Conservation (phyloP, 2,329 filamentous ascomycete species). For the Lecanosticta acicola region DNA sequence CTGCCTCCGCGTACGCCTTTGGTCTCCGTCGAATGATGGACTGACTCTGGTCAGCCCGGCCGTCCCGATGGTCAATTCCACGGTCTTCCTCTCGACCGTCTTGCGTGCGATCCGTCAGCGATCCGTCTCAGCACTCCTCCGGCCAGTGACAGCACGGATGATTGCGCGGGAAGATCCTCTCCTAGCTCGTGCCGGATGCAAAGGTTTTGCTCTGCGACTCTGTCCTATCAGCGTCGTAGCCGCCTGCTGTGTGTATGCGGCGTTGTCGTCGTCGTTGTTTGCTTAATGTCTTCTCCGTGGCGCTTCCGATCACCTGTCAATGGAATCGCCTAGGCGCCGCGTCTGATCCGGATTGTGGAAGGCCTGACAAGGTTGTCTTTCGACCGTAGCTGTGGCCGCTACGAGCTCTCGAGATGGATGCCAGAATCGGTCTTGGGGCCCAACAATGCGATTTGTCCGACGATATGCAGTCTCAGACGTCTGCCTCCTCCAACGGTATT, state of each 20-base stretch:
- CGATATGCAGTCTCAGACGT: background rate
- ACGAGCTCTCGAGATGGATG: background rate
- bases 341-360: background rate
- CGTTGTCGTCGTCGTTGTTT: background rate
- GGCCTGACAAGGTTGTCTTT: background rate
- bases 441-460: background rate
- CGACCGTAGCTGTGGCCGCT: background rate
- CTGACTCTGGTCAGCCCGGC: background rate
- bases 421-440: background rate
- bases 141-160: conserved; percentile 1
- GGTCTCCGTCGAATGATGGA: too few species aligned
- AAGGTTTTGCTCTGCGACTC: background rate
- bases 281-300: conserved; percentile 1
- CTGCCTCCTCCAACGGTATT: background rate
- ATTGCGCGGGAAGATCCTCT: background rate
- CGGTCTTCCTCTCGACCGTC: conserved; percentile 4
- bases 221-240: conserved; percentile 1
- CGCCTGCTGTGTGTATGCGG: background rate
- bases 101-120: conserved; percentile 6
- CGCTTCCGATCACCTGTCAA: background rate
- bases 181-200: conserved; percentile 1
- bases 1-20: too few species aligned
- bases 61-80: conserved; percentile 1
- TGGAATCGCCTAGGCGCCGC: background rate
- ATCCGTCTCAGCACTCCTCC: conserved; percentile 1